A percentile compares a stretch with the other conserved stretches of the same genome.
These are phyloP conservation scores for Furcasterigmium sp. DNA, from an alignment of 2,329 filamentous ascomycete species.

Conservation along the genomic window DNA sequence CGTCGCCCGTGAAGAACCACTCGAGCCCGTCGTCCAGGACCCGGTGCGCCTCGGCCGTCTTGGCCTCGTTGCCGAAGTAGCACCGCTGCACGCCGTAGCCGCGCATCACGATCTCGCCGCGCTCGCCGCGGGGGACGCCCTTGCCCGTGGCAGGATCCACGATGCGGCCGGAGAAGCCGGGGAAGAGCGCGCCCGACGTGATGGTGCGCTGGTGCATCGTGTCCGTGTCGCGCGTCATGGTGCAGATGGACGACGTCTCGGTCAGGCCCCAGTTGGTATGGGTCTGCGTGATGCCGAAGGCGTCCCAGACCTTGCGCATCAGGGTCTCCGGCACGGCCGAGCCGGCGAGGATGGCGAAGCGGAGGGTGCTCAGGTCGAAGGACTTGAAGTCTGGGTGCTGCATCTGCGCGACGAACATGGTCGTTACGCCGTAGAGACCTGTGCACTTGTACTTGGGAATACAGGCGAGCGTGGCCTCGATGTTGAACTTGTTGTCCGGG, in stretches of 20 bases:
- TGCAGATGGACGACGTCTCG: conserved; percentile 72
- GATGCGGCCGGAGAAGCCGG: conserved; percentile 71
- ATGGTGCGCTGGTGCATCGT: conserved; percentile 59
- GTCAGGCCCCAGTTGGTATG: conserved; percentile 67
- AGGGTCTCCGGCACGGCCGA: conserved; percentile 69
- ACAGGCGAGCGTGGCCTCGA: conserved; percentile 57
- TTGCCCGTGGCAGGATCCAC: conserved; percentile 58
- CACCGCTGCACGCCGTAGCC: background rate
- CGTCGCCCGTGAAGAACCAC: conserved; percentile 85
- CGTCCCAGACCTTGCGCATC: conserved; percentile 65
- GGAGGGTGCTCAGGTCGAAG: conserved; percentile 13
- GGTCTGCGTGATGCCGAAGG: conserved; percentile 70
- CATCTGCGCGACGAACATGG: conserved; percentile 61
- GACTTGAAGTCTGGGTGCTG: conserved; percentile 27
- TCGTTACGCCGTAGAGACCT: conserved; percentile 72
- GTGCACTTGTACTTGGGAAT: conserved; percentile 65
- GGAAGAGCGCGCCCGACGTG: conserved; percentile 71
- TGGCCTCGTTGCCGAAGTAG: background rate
- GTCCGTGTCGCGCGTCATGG: conserved; percentile 72
- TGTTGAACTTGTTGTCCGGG: conserved; percentile 68
- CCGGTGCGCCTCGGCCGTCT: conserved; percentile 1
- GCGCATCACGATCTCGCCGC: conserved; percentile 54
- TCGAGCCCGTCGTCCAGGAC: background rate
- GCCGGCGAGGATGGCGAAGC: conserved; percentile 30
- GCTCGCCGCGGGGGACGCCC: conserved; percentile 59